Evolutionary conservation across 352 stramenopile species (phyloP).

Genomic region (Phytophthora fragariae): DNA sequence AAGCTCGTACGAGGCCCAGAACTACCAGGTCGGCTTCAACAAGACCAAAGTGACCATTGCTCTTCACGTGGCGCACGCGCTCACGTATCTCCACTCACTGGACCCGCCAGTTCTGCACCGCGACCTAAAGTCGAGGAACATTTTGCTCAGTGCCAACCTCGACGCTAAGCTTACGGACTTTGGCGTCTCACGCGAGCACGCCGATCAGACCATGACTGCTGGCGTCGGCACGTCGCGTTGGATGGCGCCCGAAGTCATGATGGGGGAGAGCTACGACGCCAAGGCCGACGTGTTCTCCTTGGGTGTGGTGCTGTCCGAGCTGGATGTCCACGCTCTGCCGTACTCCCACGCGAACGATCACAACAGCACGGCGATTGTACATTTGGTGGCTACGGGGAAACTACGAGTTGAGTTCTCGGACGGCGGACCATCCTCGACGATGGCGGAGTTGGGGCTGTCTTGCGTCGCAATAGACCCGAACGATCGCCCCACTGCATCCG

Average conservation of each 20-base stretch:
- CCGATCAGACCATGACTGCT: conserved; percentile 35
- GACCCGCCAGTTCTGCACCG: conserved; percentile 50
- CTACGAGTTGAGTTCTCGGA: conserved; percentile 45
- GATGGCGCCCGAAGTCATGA: conserved; percentile 42
- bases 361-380: conserved; percentile 42
- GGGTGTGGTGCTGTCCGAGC: conserved; percentile 38
- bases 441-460: conserved; percentile 29
- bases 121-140: conserved; percentile 77
- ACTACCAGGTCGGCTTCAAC: conserved; percentile 30
- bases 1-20: conserved; percentile 23
- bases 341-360: conserved; percentile 32
- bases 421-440: background rate
- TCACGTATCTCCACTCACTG: conserved; percentile 44
- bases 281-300: conserved; percentile 45
- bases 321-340: conserved; percentile 38
- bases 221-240: conserved; percentile 39
- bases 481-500: conserved; percentile 40
- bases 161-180: conserved; percentile 66
- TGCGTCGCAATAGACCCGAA: conserved; percentile 45
- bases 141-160: conserved; percentile 49
- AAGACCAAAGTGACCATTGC: conserved; percentile 36
- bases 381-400: conserved; percentile 52
- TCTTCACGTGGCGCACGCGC: conserved; percentile 33
- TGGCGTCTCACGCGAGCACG: conserved; percentile 41
- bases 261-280: conserved; percentile 38